Evolutionary conservation across 177 flowering plant genomes (phyloP).

Genomic region (Tripterygium wilfordii): DNA sequence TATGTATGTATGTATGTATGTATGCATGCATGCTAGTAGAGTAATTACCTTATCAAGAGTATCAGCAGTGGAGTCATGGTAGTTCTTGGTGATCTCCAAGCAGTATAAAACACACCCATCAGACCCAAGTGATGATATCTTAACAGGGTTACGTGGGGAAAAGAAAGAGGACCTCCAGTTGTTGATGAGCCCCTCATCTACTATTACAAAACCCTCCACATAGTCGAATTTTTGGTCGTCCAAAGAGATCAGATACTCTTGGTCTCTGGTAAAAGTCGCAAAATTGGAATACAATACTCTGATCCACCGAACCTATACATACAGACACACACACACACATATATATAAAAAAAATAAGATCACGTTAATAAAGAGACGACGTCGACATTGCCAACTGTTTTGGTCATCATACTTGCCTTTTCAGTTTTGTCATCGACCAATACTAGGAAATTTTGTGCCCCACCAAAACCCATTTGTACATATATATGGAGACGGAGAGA

Average conservation of each 20-base stretch:
- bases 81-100: conserved; percentile 86
- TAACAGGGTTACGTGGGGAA: conserved; percentile 82
- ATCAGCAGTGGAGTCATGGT: conserved; percentile 39
- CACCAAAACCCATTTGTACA: conserved; percentile 10
- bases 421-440: conserved; percentile 9
- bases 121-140: conserved; percentile 47
- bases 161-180: conserved; percentile 96
- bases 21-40: not conserved
- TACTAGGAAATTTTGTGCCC: conserved; percentile 18
- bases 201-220: conserved; percentile 90
- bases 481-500: conserved; percentile 1
- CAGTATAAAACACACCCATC: conserved; percentile 70
- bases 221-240: conserved; percentile 76
- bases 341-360: no score
- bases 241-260: conserved; percentile 79
- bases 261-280: conserved; percentile 68
- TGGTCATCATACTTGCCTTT: conserved; percentile 4
- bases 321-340: no score
- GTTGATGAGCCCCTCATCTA: conserved; percentile 84
- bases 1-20: no score
- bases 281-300: conserved; percentile 81
- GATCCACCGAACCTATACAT: conserved; percentile 95
- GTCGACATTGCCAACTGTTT: conserved; percentile 43
- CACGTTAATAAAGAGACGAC: conserved; percentile 17
- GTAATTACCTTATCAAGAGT: conserved; percentile 65